Evolutionary conservation across 352 stramenopile genomes (phyloP).

Genomic region (Phytophthora ohioensis): DNA sequence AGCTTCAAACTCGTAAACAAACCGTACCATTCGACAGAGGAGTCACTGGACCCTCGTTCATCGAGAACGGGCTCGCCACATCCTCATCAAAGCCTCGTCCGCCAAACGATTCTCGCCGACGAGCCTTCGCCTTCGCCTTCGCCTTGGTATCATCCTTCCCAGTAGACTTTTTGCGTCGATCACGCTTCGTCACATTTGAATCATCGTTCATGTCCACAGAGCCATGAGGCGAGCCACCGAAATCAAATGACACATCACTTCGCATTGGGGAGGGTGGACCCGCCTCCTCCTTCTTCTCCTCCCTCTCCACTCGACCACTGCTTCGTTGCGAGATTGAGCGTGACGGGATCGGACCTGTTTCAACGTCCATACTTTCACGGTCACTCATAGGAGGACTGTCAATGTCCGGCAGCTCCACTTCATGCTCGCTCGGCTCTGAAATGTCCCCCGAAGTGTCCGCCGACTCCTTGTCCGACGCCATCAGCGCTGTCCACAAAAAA

Average conservation of each 20-base stretch:
- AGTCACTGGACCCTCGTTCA: slow-evolving; percentile 67
- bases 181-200: slow-evolving; percentile 41
- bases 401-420: slow-evolving; percentile 52
- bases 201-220: slow-evolving; percentile 40
- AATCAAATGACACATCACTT: slow-evolving; percentile 56
- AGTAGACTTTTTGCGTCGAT: slow-evolving; percentile 30
- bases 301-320: slow-evolving; percentile 21
- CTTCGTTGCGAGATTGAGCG: slow-evolving; percentile 33
- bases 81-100: slow-evolving; percentile 56
- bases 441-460: slow-evolving; percentile 54
- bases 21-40: slow-evolving; percentile 70
- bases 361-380: slow-evolving; percentile 46
- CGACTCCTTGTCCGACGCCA: slow-evolving; percentile 51
- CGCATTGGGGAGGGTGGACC: slow-evolving; percentile 23
- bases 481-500: slow-evolving; percentile 35
- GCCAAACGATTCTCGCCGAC: slow-evolving; percentile 52
- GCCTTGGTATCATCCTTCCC: slow-evolving; percentile 25
- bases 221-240: slow-evolving; percentile 41
- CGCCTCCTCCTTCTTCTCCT: slow-evolving; percentile 32
- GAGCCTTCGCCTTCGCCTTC: slow-evolving; percentile 42
- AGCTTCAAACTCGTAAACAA: neutral
- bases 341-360: slow-evolving; percentile 37
- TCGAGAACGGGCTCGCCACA: slow-evolving; percentile 63
- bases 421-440: slow-evolving; percentile 57
- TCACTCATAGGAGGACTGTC: slow-evolving; percentile 44